Percentiles rank a stretch among this genome's conserved stretches.
phyloP scores from a whole-genome alignment of 805 yeast species.

The Candida schatavii region DNA sequence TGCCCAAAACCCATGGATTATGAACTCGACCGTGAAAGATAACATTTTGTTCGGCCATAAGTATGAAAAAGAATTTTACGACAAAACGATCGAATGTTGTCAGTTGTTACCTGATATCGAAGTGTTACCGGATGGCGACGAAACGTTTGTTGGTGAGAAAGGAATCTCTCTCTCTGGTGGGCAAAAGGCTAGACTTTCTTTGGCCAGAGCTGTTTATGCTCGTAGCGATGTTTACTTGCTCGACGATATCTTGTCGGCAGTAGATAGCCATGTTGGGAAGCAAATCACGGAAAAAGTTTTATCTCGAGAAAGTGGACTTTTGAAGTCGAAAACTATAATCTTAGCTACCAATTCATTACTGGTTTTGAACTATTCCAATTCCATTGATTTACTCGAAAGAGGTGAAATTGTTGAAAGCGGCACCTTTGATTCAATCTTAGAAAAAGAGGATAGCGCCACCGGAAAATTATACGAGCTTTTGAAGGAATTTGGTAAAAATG shows the following conservation, averaged over 20 bases:
- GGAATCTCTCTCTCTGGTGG: slow-evolving; percentile 63
- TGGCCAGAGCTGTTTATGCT: slow-evolving; percentile 69
- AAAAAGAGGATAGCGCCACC: slow-evolving; percentile 10
- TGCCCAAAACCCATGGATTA: slow-evolving; percentile 57
- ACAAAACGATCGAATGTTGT: slow-evolving; percentile 46
- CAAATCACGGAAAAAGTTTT: slow-evolving; percentile 49
- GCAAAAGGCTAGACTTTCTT: slow-evolving; percentile 59
- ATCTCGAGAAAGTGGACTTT: slow-evolving; percentile 43
- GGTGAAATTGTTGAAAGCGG: slow-evolving; percentile 57
- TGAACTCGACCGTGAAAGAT: slow-evolving; percentile 49
- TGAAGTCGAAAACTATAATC: slow-evolving; percentile 51
- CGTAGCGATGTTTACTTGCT: slow-evolving; percentile 55
- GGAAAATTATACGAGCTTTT: slow-evolving; percentile 33
- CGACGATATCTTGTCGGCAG: slow-evolving; percentile 70
- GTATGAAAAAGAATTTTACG: slow-evolving; percentile 40
- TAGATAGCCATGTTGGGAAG: slow-evolving; percentile 67
- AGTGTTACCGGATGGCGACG: slow-evolving; percentile 51
- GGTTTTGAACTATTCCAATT: slow-evolving; percentile 56
- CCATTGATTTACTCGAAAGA: slow-evolving; percentile 55
- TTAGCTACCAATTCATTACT: slow-evolving; percentile 58
- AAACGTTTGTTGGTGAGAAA: slow-evolving; percentile 56
- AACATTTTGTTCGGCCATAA: slow-evolving; percentile 51
- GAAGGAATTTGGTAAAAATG: slow-evolving; percentile 31
- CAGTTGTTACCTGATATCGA: slow-evolving; percentile 47
- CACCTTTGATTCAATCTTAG: slow-evolving; percentile 17